Base-by-base conservation (phyloP, 768 basidiomycete species). In the Tricholoma terreum region DNA sequence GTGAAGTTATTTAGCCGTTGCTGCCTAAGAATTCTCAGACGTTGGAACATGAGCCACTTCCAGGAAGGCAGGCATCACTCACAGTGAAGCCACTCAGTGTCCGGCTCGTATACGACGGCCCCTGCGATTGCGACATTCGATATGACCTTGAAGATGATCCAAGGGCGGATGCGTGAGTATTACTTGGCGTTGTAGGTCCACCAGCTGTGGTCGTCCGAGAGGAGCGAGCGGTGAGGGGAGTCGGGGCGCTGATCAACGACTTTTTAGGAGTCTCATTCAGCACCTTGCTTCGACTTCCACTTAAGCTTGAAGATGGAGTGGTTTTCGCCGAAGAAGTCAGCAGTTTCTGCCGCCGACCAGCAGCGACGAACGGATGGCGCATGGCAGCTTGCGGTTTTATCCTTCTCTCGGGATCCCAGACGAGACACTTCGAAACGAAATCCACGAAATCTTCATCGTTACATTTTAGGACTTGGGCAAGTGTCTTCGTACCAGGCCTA, bases 381-480 rank as follows among this genome's bases (percentile, higher is more conserved):
- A 98, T 71, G 0, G 96, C 96, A 9, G 89, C 83, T 63, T 94
- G 90, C 4, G 96, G 96, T 71, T 97, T 98, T 69, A 99, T 81
- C 31, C 97, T 84, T 51, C 92, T 84, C 65, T 98, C 96, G 8
- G 97, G 97, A 75, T 99, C 97, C 95, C 95, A 99, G 27, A 91
- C 81, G n/a, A 99, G 80, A 73, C 97, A 99, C 70, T 96, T 98
- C 1, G 91, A 81, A 61, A 98, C 89, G 70, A 99, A 99, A 74
- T 99, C 97, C 56, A 99, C 80, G 63, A 99, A 98, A 43, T 91
- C 86, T 57, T 96, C 93, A 67, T 98, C 97, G 57, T 94, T 92
- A 67, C 89, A 92, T 55, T 92, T 86, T 50, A 99, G 80, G 38
- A 95, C 94, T 66, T 93, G 89, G 14, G 87, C 83, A 53, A 99